Evolutionary conservation across 306 rosid species (phyloP), one percentile per base, ranked within the genome.

Genomic region (Cyamopsis tetragonoloba): DNA sequence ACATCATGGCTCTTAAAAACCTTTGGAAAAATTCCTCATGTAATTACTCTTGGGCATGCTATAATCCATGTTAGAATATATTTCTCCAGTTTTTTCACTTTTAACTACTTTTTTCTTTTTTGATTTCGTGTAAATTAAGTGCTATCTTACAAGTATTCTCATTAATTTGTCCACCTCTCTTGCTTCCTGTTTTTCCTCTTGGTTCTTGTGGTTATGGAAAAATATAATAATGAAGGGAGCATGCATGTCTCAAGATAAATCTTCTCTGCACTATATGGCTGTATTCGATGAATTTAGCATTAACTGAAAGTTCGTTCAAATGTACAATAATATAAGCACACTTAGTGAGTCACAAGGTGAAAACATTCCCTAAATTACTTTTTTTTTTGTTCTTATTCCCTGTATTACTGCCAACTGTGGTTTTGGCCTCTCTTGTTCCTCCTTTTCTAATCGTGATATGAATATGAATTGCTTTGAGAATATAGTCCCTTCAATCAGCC

Each of bases 301-400:
- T 15, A 26, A 15, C n/a, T 27, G 39, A 35, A 2, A 20, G 38
- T 34, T 62, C 17, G 9, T 23, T 37, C 26, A n/a, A 62, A 72
- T 26, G 12, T 28, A 3, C 51, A 38, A 27, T 37, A 49, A 5
- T 26, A 12, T 26, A 37, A 24, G 46, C 43, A 44, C 53, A 44
- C 54, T 10, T 20, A 1, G 12, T 73, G 37, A 62, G 62, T 54
- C 64, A 43, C 70, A 2, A 18, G 42, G 59, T 73, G 26, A 63
- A 73, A 42, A 10, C 15, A 50, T 46, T 73, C 39, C 43, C 12
- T 15, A 1, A 32, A 27, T 61, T 28, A 26, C 44, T 42, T 38
- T 17, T 34, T 20, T n/a, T n/a, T n/a, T n/a, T n/a, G n/a, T n/a
- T n/a, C n/a, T n/a, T n/a, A n/a, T n/a, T n/a, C n/a, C n/a, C n/a